Evolutionary conservation across 1,284 basidiomycete species (phyloP), one percentile per base, ranked within the genome.

Genomic region (Malassezia globosa): DNA sequence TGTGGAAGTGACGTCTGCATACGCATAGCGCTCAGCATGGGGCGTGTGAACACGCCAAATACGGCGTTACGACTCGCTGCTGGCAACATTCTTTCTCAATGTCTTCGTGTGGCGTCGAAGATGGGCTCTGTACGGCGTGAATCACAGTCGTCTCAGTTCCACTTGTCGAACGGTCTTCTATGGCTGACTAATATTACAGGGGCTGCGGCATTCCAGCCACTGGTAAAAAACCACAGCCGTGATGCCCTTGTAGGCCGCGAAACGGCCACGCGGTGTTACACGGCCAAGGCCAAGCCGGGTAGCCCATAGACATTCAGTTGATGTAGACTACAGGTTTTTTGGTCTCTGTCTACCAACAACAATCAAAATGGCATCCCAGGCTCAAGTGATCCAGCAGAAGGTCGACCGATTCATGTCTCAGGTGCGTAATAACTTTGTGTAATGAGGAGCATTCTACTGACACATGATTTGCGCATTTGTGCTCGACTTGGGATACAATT

Each of bases 321-420:
- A 11, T 16, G 11, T 11, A 13, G 29, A 31, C n/a, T 38, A 22
- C 37, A 25, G n/a, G n/a, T 29, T 26, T 41, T 41, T 11, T 31
- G 11, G 29, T 37, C 21, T 7, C 19, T 21, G n/a, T 19, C 35
- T 37, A 37, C 13, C 35, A 14, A 23, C 33, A 29, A 24, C 21
- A 31, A 47, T 36, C 43, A 34, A 24, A 14, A 45, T 53, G 56
- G 55, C 55, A 45, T 55, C 57, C 45, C 55, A 51, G 43, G 47
- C 42, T 27, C 49, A 52, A 23, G 50, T 52, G 11, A 47, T 67
- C 42, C 68, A 69, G 51, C 63, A 66, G 51, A 69, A 69, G 59
- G 55, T 56, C 22, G 64, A 70, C 48, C 62, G 63, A 60, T 70
- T 66, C 48, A 56, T 70, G 58, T 47, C 57, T 37, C 68, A 71